Evolutionary conservation across 164 flowering plant species (phyloP).

Genomic region (Aristolochia contorta): DNA sequence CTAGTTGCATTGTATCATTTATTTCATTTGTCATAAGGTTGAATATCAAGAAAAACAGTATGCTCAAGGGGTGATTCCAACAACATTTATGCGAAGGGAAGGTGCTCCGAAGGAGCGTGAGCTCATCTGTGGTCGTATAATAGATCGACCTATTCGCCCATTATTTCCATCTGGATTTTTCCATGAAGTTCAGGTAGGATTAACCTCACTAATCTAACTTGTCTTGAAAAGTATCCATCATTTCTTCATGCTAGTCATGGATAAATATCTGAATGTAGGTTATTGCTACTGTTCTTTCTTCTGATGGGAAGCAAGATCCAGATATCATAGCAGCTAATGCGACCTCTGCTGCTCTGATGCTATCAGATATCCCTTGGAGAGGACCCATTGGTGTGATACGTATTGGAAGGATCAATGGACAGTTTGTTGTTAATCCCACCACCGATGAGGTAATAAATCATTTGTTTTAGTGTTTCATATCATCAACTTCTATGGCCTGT

Average conservation of each 20-base stretch:
- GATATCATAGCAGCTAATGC: slow-evolving; percentile 98
- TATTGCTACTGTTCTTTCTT: slow-evolving; percentile 86
- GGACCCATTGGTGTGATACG: slow-evolving; percentile 95
- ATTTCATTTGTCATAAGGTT: slow-evolving; percentile 42
- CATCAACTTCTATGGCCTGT: not conserved
- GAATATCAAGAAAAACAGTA: slow-evolving; percentile 97
- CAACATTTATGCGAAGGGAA: slow-evolving; percentile 84
- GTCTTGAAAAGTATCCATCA: not conserved
- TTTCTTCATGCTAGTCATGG: too few species aligned
- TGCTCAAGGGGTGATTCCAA: slow-evolving; percentile 92
- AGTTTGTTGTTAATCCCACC: slow-evolving; percentile 73
- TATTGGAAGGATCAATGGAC: slow-evolving; percentile 71
- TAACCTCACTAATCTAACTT: not conserved
- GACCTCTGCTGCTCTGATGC: slow-evolving; percentile 96
- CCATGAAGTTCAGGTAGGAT: slow-evolving; percentile 82
- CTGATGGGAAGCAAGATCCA: slow-evolving; percentile 98
- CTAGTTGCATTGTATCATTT: not conserved
- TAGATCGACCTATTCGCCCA: slow-evolving; percentile 90
- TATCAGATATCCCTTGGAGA: slow-evolving; percentile 97
- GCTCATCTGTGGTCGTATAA: slow-evolving; percentile 82
- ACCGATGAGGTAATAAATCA: slow-evolving; percentile 74
- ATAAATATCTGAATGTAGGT: slow-evolving; percentile 32
- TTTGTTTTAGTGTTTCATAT: not conserved
- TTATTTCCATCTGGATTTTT: slow-evolving; percentile 88
- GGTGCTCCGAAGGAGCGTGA: slow-evolving; percentile 98